A percentile compares a stretch with the other conserved stretches of the same genome.
These are phyloP conservation scores for Yamadazyma friedrichii DNA, from an alignment of 1,139 yeast species.

Conservation along the genomic window DNA sequence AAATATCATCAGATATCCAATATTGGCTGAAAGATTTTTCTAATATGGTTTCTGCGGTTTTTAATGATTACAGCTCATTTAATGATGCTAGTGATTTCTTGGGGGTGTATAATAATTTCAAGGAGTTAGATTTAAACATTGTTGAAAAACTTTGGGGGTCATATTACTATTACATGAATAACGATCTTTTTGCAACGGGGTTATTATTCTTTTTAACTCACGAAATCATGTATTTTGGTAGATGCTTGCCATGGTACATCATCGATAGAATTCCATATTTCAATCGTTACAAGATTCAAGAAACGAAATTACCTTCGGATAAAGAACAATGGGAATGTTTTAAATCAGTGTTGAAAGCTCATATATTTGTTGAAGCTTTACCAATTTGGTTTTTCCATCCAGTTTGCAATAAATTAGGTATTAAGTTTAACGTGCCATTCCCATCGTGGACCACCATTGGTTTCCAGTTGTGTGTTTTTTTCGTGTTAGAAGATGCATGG, in stretches of 20 bases:
- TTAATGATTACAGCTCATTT: constrained; percentile 41
- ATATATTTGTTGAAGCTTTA: constrained; percentile 45
- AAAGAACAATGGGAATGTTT: constrained; percentile 50
- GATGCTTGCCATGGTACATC: constrained; percentile 47
- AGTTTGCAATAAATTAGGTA: constrained; percentile 38
- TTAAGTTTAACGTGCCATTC: constrained; percentile 39
- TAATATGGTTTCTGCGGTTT: constrained; percentile 26
- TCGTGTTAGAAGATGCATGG: constrained; percentile 47
- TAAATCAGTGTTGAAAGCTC: constrained; percentile 43
- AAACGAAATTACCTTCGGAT: constrained; percentile 38
- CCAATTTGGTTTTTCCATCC: constrained; percentile 54
- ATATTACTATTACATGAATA: constrained; percentile 41
- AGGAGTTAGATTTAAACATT: constrained; percentile 26
- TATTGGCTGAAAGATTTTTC: neutral
- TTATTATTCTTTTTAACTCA: constrained; percentile 42
- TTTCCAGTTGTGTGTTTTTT: constrained; percentile 37
- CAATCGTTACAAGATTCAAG: constrained; percentile 43
- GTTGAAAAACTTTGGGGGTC: constrained; percentile 44
- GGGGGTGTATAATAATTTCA: constrained; percentile 37
- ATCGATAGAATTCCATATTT: constrained; percentile 44
- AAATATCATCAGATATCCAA: neutral
- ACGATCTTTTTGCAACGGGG: constrained; percentile 48
- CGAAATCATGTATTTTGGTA: constrained; percentile 44
- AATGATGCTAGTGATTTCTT: constrained; percentile 37
- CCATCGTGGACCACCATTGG: constrained; percentile 30